A percentile compares a stretch with the other conserved stretches of the same genome.
Conservation (phyloP, 2,329 filamentous ascomycete genomes). For the Teratosphaeria epicoccoides region DNA sequence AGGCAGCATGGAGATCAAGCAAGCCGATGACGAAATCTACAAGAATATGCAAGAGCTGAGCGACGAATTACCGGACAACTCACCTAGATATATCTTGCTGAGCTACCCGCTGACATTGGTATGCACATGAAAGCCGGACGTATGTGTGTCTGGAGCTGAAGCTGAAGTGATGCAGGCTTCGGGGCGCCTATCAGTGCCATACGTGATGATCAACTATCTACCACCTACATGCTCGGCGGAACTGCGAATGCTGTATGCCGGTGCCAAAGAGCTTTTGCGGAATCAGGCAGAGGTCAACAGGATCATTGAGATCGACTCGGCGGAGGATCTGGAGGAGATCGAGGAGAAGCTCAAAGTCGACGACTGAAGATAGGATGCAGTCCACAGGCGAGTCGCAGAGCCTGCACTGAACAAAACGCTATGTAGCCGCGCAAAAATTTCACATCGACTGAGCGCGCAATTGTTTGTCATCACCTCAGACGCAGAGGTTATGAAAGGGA, state of each 20-base stretch:
- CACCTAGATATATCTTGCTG: conserved; percentile 78
- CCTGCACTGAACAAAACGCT: no score
- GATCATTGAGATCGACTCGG: conserved; percentile 72
- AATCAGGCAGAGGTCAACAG: conserved; percentile 83
- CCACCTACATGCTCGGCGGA: conserved; percentile 83
- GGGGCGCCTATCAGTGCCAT: conserved; percentile 78
- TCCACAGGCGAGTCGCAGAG: no score
- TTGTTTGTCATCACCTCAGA: no score
- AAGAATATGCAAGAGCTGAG: conserved; percentile 67
- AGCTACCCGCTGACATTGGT: conserved; percentile 86
- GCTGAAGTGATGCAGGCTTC: conserved; percentile 47
- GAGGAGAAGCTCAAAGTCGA: conserved; percentile 51
- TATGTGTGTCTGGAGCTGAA: neutral
- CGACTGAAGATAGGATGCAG: conserved; percentile 15
- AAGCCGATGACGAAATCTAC: conserved; percentile 73
- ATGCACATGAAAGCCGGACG: conserved; percentile 22
- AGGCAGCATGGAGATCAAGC: conserved; percentile 76
- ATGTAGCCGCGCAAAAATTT: no score
- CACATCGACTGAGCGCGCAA: no score
- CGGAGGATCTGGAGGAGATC: conserved; percentile 74
- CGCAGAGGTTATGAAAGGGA: no score
- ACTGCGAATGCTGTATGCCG: conserved; percentile 85
- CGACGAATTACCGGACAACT: conserved; percentile 86
- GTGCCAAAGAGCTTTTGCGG: conserved; percentile 90
- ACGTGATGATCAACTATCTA: conserved; percentile 90